phyloP scores from a whole-genome alignment of 2,329 filamentous ascomycete species.

The Knufia petricola region DNA sequence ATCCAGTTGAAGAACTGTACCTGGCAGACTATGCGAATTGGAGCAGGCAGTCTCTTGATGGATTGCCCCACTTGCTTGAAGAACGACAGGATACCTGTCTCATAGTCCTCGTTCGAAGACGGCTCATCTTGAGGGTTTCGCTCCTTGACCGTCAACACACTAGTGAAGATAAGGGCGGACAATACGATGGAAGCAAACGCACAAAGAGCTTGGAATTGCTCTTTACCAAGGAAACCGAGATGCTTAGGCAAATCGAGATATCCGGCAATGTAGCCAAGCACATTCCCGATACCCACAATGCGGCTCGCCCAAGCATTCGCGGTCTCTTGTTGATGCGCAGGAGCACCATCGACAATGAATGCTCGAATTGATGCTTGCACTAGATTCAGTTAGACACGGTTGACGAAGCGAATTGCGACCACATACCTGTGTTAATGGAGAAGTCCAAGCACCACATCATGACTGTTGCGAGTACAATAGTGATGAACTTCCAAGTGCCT shows the following conservation, averaged over 20 bases:
- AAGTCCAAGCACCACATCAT: slow-evolving; percentile 90
- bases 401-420: slow-evolving; percentile 22
- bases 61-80: slow-evolving; percentile 70
- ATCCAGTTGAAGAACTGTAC: slow-evolving; percentile 86
- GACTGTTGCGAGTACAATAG: slow-evolving; percentile 70
- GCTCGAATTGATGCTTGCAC: slow-evolving; percentile 87
- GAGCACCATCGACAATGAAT: slow-evolving; percentile 88
- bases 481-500: slow-evolving; percentile 50
- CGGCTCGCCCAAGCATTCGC: slow-evolving; percentile 93
- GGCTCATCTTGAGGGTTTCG: slow-evolving; percentile 69
- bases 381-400: slow-evolving; percentile 23
- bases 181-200: slow-evolving; percentile 72
- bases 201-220: slow-evolving; percentile 88
- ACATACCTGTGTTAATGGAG: slow-evolving; percentile 75
- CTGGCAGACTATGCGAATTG: slow-evolving; percentile 71
- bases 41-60: slow-evolving; percentile 67
- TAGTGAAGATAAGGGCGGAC: slow-evolving; percentile 58
- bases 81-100: slow-evolving; percentile 60
- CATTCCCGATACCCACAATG: slow-evolving; percentile 78
- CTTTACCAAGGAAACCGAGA: slow-evolving; percentile 71
- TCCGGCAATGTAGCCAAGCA: slow-evolving; percentile 78
- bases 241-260: slow-evolving; percentile 68
- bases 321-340: slow-evolving; percentile 83
- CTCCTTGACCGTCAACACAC: slow-evolving; percentile 61
- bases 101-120: slow-evolving; percentile 48